Evolutionary conservation across 2,329 filamentous ascomycete species (phyloP).

Genomic region (Cryphonectria naterciae): DNA sequence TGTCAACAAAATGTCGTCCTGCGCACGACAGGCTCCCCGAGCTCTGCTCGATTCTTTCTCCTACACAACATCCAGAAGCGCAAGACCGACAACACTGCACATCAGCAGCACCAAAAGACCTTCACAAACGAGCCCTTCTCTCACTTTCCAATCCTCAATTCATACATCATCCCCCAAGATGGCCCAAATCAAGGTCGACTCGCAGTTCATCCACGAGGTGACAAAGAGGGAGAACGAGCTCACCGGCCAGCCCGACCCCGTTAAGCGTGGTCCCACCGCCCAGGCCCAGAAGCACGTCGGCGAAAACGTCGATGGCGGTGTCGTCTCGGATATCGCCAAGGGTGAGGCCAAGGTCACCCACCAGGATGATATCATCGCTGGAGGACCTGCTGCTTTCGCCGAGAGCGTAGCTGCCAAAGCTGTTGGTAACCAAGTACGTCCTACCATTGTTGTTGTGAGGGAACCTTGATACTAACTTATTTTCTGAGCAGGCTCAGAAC

Average conservation of each 20-base stretch:
- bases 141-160: slow-evolving; percentile 11
- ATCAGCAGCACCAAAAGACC: neutral
- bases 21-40: slow-evolving; percentile 1
- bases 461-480: too few relatives aligned
- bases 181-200: slow-evolving; percentile 31
- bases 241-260: slow-evolving; percentile 41
- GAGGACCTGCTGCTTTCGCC: slow-evolving; percentile 42
- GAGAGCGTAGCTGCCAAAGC: slow-evolving; percentile 35
- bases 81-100: neutral
- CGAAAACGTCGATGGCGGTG: slow-evolving; percentile 36
- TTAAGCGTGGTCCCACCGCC: slow-evolving; percentile 44
- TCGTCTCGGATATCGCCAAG: slow-evolving; percentile 44
- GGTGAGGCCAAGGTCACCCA: slow-evolving; percentile 45
- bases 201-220: slow-evolving; percentile 44
- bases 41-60: neutral
- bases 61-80: neutral
- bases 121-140: neutral
- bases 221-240: slow-evolving; percentile 45
- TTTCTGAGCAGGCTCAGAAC: too few relatives aligned
- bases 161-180: slow-evolving; percentile 27
- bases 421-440: neutral
- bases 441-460: neutral
- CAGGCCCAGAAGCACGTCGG: slow-evolving; percentile 43
- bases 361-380: slow-evolving; percentile 34
- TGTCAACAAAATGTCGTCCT: slow-evolving; percentile 13